These are phyloP conservation scores for Calocera viscosa DNA, from an alignment of 768 basidiomycete species.

Conservation along the genomic window DNA sequence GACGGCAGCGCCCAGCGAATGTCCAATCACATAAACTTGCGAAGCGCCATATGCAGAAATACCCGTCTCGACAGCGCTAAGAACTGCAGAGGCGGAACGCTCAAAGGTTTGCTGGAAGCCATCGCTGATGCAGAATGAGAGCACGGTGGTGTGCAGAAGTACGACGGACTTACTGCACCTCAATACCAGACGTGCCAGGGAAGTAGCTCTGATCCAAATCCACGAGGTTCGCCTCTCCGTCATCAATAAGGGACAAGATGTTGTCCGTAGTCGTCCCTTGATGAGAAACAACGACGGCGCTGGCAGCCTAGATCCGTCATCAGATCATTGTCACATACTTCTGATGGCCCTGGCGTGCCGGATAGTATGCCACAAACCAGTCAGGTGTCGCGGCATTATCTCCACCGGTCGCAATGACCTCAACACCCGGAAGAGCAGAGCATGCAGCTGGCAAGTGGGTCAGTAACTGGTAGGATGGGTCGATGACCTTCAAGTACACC, in stretches of 20 bases:
- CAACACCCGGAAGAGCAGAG: neutral
- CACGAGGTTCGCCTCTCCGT: neutral
- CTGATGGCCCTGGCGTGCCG: neutral
- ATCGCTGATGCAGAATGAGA: neutral
- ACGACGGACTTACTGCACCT: slow-evolving; percentile 6
- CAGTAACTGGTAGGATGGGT: neutral
- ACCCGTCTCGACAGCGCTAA: neutral
- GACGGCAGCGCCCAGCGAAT: slow-evolving; percentile 7
- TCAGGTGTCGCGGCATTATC: neutral
- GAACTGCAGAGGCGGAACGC: neutral
- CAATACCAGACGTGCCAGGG: neutral
- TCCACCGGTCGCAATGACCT: neutral
- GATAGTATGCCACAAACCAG: neutral
- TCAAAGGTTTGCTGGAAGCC: slow-evolving; percentile 7
- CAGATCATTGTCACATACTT: too few relatives aligned
- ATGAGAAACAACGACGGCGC: neutral
- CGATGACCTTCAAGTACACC: neutral
- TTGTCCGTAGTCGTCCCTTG: slow-evolving; percentile 3
- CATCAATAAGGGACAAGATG: neutral
- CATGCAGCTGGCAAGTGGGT: neutral
- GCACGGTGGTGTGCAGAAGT: neutral
- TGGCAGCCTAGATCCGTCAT: too few relatives aligned
- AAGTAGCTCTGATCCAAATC: neutral
- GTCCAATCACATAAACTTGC: neutral
- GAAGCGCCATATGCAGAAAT: neutral